A percentile compares a stretch with the other conserved stretches of the same genome.
phyloP scores from a whole-genome alignment of 352 stramenopile genomes.

The Blastocystis sp. region DNA sequence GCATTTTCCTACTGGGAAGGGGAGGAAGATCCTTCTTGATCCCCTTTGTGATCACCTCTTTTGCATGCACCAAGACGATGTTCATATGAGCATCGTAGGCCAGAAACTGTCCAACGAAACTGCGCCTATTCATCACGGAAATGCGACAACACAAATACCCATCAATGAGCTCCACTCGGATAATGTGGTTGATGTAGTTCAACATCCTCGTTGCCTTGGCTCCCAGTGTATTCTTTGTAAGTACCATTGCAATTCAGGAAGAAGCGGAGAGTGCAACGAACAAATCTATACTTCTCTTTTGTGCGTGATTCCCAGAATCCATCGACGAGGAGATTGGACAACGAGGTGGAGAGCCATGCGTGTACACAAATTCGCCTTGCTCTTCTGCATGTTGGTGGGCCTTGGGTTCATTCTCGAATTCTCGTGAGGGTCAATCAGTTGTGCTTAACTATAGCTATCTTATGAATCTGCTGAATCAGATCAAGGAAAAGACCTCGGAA shows the following conservation, averaged over 20 bases:
- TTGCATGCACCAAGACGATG: conserved; percentile 30
- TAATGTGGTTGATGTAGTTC: conserved; percentile 68
- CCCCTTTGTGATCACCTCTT: conserved; percentile 63
- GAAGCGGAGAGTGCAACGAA: not conserved
- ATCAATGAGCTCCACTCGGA: conserved; percentile 55
- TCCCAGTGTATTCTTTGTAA: conserved; percentile 62
- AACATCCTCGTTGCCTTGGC: conserved; percentile 66
- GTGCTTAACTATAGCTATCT: too few relatives aligned
- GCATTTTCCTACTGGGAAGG: conserved; percentile 28
- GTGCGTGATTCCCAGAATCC: not conserved
- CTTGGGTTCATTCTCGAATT: too few relatives aligned
- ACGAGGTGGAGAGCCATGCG: too few relatives aligned
- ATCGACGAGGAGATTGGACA: too few relatives aligned
- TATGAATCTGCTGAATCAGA: too few relatives aligned
- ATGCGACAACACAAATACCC: not conserved
- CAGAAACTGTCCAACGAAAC: conserved; percentile 61
- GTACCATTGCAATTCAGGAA: conserved; percentile 5
- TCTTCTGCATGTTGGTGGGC: too few relatives aligned
- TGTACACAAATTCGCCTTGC: too few relatives aligned
- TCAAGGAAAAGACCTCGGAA: too few relatives aligned
- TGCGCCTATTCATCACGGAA: not conserved
- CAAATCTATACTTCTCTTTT: not conserved
- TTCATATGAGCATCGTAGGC: conserved; percentile 65
- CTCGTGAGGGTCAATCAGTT: too few relatives aligned
- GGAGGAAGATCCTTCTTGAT: conserved; percentile 61